Evolutionary conservation across 306 rosid genomes (phyloP).

Genomic region (Rosa persica): DNA sequence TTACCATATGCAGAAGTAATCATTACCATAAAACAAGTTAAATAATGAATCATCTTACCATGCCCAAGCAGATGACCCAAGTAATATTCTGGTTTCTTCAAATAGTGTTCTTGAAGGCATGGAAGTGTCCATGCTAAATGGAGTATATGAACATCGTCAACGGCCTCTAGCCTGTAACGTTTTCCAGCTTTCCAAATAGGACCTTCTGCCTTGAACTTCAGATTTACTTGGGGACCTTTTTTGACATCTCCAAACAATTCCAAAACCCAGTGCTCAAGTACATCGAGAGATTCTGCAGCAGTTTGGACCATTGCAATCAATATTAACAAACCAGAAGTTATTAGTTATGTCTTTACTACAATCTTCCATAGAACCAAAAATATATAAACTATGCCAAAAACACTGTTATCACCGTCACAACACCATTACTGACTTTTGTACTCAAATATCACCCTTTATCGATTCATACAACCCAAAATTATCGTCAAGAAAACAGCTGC

Average conservation of each 20-base stretch:
- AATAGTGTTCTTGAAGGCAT: constrained; percentile 62
- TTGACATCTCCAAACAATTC: too few species aligned
- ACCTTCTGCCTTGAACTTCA: constrained; percentile 57
- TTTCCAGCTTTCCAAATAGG: constrained; percentile 88
- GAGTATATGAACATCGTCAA: constrained; percentile 81
- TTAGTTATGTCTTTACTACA: not conserved
- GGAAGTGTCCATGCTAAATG: constrained; percentile 84
- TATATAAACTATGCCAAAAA: not conserved
- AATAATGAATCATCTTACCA: constrained; percentile 55
- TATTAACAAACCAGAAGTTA: not conserved
- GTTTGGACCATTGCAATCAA: constrained; percentile 11
- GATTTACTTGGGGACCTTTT: constrained; percentile 60
- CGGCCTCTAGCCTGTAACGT: constrained; percentile 81
- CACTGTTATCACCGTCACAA: constrained; percentile 1
- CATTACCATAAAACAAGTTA: not conserved
- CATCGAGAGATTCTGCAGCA: constrained; percentile 79
- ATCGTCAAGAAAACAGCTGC: not conserved
- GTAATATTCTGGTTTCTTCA: constrained; percentile 89
- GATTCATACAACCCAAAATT: not conserved
- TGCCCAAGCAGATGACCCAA: constrained; percentile 87
- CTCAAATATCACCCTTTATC: not conserved
- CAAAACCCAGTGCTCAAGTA: too few species aligned
- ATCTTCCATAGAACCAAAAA: not conserved
- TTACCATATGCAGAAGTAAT: too few species aligned
- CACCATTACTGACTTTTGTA: not conserved